A percentile compares a stretch with the other conserved stretches of the same genome.
phyloP scores from a whole-genome alignment of 2,329 filamentous ascomycete species.

The Aphanoascus verrucosus region DNA sequence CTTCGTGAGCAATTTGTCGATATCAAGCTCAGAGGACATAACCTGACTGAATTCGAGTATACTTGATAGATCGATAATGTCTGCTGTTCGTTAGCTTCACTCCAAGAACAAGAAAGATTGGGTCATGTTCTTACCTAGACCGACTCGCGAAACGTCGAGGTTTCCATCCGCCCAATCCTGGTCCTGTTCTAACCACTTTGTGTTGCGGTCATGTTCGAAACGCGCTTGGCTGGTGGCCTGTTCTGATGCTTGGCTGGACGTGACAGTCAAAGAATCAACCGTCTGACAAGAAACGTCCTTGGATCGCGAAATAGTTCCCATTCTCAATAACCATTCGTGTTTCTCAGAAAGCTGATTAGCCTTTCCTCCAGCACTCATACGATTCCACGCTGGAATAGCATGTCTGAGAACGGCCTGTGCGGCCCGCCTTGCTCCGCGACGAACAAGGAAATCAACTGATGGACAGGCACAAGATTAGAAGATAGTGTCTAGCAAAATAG shows the following conservation, averaged over 20 bases:
- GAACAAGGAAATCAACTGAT: conserved; percentile 49
- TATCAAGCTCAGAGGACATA: conserved; percentile 53
- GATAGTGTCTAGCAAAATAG: background rate
- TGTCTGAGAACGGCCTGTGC: conserved; percentile 49
- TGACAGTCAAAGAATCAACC: conserved; percentile 36
- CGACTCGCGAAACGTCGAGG: conserved; percentile 34
- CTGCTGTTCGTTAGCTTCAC: conserved; percentile 36
- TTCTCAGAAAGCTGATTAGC: conserved; percentile 47
- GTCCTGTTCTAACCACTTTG: conserved; percentile 35
- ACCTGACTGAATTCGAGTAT: conserved; percentile 56
- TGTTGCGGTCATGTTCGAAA: conserved; percentile 32
- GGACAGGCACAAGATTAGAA: conserved; percentile 20
- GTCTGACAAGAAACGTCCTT: conserved; percentile 50
- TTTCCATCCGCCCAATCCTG: conserved; percentile 30
- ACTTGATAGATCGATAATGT: conserved; percentile 54
- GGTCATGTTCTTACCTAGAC: conserved; percentile 24
- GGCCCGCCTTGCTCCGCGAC: conserved; percentile 48
- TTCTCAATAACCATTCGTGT: conserved; percentile 51
- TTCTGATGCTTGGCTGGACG: conserved; percentile 22
- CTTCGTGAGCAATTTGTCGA: conserved; percentile 52
- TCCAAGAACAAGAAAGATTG: background rate
- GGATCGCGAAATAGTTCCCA: conserved; percentile 41
- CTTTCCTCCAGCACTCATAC: conserved; percentile 50
- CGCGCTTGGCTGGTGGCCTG: conserved; percentile 23
- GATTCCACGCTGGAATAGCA: conserved; percentile 48